Evolutionary conservation across 2,329 filamentous ascomycete genomes (phyloP).

Genomic region (Magnaporthales sp.): DNA sequence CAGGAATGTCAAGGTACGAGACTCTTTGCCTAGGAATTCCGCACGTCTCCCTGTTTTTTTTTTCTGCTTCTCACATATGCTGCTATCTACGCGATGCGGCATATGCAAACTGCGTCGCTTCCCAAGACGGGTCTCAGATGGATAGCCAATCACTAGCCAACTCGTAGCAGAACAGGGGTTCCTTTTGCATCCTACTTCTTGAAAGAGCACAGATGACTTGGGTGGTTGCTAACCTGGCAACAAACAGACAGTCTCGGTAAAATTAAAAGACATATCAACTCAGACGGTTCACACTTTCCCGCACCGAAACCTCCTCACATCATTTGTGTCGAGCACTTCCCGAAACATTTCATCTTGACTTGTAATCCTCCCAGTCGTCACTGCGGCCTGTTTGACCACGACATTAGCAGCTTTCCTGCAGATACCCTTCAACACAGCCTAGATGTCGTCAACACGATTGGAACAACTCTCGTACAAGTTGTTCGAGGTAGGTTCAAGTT

Average conservation of each 20-base stretch:
- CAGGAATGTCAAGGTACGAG: neutral
- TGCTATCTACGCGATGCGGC: neutral
- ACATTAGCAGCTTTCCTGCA: neutral
- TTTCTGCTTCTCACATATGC: neutral
- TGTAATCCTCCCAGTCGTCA: neutral
- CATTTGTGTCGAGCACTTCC: neutral
- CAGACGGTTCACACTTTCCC: neutral
- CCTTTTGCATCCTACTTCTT: neutral
- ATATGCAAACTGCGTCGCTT: neutral
- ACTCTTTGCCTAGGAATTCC: neutral
- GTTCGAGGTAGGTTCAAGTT: conserved; percentile 45
- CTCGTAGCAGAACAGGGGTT: neutral
- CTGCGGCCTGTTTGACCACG: neutral
- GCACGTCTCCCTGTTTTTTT: neutral
- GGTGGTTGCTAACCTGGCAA: neutral
- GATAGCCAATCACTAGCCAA: neutral
- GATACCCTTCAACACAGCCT: conserved; percentile 23
- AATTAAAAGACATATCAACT: neutral
- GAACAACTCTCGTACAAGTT: conserved; percentile 47
- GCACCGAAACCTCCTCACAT: neutral
- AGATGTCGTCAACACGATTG: conserved; percentile 50
- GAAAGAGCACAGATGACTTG: neutral
- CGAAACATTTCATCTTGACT: neutral
- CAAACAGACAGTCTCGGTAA: neutral
- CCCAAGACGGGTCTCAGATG: neutral